Percentiles rank a stretch among this genome's conserved stretches.
These are phyloP conservation scores for Polygonum aviculare DNA, from an alignment of 148 eudicot species.

Conservation along the genomic window DNA sequence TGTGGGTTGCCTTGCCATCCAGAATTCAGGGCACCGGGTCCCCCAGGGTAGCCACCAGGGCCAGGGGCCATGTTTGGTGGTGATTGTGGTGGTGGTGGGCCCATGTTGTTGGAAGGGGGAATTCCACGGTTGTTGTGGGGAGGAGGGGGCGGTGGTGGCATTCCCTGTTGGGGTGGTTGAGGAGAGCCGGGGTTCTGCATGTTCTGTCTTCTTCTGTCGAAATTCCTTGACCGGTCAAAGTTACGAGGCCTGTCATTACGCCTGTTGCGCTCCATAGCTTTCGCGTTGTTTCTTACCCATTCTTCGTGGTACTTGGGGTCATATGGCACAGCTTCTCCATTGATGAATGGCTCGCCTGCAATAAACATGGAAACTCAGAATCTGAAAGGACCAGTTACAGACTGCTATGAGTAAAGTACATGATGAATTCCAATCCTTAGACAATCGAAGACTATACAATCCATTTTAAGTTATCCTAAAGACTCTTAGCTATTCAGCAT, in stretches of 20 bases:
- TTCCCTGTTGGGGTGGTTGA: background rate
- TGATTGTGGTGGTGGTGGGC: conserved; percentile 19
- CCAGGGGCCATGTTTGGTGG: background rate
- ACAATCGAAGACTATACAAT: no score
- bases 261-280: conserved; percentile 79
- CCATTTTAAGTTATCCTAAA: no score
- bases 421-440: no score
- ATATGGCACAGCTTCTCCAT: conserved; percentile 90
- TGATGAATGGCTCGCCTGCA: conserved; percentile 90
- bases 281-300: conserved; percentile 91
- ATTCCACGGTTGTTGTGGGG: conserved; percentile 17
- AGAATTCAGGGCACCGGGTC: conserved; percentile 12
- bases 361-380: background rate
- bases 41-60: conserved; percentile 8
- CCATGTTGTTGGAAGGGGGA: conserved; percentile 15
- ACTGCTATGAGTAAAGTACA: background rate
- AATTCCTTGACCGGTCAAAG: conserved; percentile 79
- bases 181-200: conserved; percentile 18
- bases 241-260: conserved; percentile 91
- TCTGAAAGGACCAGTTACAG: background rate
- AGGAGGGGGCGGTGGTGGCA: background rate
- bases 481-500: no score
- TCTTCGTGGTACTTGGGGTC: conserved; percentile 95
- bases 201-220: conserved; percentile 59
- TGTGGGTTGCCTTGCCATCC: conserved; percentile 19